Evolutionary conservation across 371 early-diverging fungal genomes (phyloP), one percentile per base, ranked within the genome.

Genomic region (Mortierella sp.): DNA sequence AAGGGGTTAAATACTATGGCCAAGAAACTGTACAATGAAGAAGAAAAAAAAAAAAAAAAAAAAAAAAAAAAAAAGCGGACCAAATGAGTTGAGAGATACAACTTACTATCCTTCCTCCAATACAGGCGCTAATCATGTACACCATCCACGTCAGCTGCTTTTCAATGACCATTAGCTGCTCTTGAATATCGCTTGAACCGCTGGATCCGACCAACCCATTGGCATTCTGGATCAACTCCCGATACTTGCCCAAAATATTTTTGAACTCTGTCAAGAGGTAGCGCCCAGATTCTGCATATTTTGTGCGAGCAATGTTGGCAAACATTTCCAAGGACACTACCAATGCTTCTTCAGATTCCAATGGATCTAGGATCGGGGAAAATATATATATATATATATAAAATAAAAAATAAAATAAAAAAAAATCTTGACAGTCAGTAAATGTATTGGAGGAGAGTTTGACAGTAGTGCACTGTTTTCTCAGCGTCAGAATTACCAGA

Each of bases 121-220:
- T 83, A 68, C 86, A 90, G 4, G 90, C 85, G 52, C 93, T 92
- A 75, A 90, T 91, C 21, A 90, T 87, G 59, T 96, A 93, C 19
- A 94, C 90, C 28, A 93, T 83, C 95, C 95, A 96, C 0, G 95
- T 90, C 77, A 95, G 86, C 80, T 90, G 90, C 46, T 75, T 59
- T 29, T 75, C 71, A 25, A 64, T 62, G 21, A 74, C 65, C 48
- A 75, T 25, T 4, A 72, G 68, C 28, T 70, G 70, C 44, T 72
- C 74, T 19, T 90, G 90, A 26, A 86, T 81, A 71, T 93, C 93
- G 44, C 84, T 84, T 0, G 88, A 74, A 43, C 86, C 86, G 0
- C 75, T 76, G 26, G 85, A 84, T 3, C 77, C 73, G 26, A 65
- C 64, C 26, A 83, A 53, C 15, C 80, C 73, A 6, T 74, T 69